Conservation (phyloP, 306 rosid species). For the Crataegus laevigata region DNA sequence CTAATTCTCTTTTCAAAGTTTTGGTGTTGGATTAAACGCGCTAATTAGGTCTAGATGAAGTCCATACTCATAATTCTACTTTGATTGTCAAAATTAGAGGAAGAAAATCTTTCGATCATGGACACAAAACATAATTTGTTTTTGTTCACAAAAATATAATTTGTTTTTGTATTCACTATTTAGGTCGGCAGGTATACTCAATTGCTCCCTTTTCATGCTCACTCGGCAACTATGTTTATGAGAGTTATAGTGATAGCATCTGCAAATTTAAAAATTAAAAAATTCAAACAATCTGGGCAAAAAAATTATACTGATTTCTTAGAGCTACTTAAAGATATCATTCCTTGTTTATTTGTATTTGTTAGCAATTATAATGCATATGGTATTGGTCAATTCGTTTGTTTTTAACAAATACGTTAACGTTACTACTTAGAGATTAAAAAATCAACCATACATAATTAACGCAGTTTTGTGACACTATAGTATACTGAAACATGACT, state of each 20-base stretch:
- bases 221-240: not conserved
- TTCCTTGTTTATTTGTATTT: not conserved
- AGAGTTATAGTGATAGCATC: not conserved
- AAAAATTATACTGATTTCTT: not conserved
- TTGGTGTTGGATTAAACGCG: constrained; percentile 19
- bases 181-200: not conserved
- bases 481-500: too few relatives aligned
- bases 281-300: not conserved
- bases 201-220: not conserved
- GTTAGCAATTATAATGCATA: not conserved
- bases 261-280: not conserved
- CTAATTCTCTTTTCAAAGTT: not conserved
- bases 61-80: not conserved
- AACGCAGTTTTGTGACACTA: not conserved
- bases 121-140: not conserved
- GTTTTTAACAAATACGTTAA: not conserved
- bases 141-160: not conserved
- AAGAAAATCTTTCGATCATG: not conserved
- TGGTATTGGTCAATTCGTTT: not conserved
- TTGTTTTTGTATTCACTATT: not conserved
- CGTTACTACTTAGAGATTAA: not conserved
- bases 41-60: constrained; percentile 5
- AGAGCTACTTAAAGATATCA: not conserved
- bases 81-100: not conserved
- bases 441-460: not conserved